A percentile compares a stretch with the other conserved stretches of the same genome.
Conservation (phyloP, 176 grass and related monocot species). For the Metroxylon sagu region DNA sequence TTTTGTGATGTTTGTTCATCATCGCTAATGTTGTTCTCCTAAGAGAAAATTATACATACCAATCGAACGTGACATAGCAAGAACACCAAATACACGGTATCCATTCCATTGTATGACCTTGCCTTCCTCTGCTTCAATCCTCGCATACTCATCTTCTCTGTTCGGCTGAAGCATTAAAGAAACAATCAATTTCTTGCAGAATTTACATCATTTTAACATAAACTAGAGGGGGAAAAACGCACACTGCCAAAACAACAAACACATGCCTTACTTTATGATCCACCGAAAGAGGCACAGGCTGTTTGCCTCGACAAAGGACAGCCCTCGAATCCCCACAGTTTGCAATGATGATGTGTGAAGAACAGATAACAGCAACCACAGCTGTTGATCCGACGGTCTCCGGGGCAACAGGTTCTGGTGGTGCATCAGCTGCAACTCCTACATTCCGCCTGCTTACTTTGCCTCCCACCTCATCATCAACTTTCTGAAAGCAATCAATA, state of each 20-base stretch:
- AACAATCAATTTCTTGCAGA: not conserved
- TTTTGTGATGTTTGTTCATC: no score
- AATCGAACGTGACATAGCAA: conserved; percentile 98
- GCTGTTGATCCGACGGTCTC: conserved; percentile 56
- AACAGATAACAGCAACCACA: conserved; percentile 50
- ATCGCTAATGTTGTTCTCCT: not conserved
- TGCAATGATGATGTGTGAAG: conserved; percentile 53
- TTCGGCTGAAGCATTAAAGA: conserved; percentile 49
- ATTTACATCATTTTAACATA: no score
- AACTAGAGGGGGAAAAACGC: no score
- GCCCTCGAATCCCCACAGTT: conserved; percentile 71
- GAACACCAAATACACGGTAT: conserved; percentile 93
- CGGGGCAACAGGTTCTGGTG: conserved; percentile 12
- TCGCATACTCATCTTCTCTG: conserved; percentile 90
- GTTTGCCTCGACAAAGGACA: conserved; percentile 56
- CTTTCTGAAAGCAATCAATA: conserved; percentile 43
- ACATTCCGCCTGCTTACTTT: conserved; percentile 4
- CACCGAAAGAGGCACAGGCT: conserved; percentile 34
- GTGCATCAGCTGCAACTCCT: not conserved
- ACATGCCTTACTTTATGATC: conserved; percentile 53
- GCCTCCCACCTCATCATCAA: conserved; percentile 44
- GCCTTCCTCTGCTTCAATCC: conserved; percentile 79
- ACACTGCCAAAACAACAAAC: not conserved
- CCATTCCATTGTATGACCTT: conserved; percentile 99
- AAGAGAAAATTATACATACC: conserved; percentile 30